These are phyloP conservation scores for Graphium sp. DNA, from an alignment of 2,329 filamentous ascomycete genomes.

Conservation along the genomic window DNA sequence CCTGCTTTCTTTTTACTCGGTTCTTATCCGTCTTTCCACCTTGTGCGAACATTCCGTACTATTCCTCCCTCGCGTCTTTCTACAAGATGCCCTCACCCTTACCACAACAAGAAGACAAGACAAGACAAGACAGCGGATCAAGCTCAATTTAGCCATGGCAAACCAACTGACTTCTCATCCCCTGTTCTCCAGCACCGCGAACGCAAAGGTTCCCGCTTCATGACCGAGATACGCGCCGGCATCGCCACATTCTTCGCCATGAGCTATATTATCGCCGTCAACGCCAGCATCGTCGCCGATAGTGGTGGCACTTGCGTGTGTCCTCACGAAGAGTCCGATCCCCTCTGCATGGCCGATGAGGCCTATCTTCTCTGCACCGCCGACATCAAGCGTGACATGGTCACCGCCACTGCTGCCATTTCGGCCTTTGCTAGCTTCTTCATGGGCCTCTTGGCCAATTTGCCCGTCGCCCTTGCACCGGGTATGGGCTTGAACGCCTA, in stretches of 20 bases:
- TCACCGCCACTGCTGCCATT: constrained; percentile 75
- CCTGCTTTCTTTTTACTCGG: too few relatives aligned
- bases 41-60: too few relatives aligned
- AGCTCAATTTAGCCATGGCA: too few relatives aligned
- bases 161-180: neutral
- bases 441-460: constrained; percentile 71
- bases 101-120: too few relatives aligned
- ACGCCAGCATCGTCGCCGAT: constrained; percentile 7
- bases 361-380: constrained; percentile 47
- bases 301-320: constrained; percentile 6
- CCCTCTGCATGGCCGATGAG: constrained; percentile 31
- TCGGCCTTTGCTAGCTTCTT: constrained; percentile 60
- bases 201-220: constrained; percentile 38
- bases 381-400: constrained; percentile 57
- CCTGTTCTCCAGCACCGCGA: constrained; percentile 17
- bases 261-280: constrained; percentile 12
- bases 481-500: constrained; percentile 60
- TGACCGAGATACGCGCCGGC: constrained; percentile 45
- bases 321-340: constrained; percentile 22
- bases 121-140: too few relatives aligned
- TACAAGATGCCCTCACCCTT: too few relatives aligned
- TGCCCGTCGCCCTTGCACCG: constrained; percentile 26
- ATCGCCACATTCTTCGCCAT: constrained; percentile 29
- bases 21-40: too few relatives aligned
- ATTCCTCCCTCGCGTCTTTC: too few relatives aligned